Percentiles rank a stretch among this genome's conserved stretches.
Evolutionary conservation across 192 early-diverging fungal genomes (phyloP).

Genomic region (Rhizoclosmatium sp.): DNA sequence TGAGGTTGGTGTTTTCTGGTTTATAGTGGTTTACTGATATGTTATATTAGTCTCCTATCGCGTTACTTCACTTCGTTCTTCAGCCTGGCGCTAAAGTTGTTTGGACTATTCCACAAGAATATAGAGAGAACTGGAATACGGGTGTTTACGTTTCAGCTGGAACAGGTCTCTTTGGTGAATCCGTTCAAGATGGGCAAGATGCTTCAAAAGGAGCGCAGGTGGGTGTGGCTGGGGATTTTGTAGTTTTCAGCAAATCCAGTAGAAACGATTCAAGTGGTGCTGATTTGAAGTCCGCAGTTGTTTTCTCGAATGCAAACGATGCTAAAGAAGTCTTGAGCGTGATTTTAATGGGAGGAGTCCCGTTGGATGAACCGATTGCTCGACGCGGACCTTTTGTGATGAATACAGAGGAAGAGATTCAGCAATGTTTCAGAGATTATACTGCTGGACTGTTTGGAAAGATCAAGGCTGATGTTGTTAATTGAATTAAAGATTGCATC

Average conservation of each 20-base stretch:
- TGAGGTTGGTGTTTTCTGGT: conserved; percentile 24
- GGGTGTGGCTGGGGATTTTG: conserved; percentile 9
- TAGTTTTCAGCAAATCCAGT: not conserved
- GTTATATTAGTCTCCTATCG: conserved; percentile 47
- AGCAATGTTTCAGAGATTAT: conserved; percentile 64
- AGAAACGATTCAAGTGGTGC: not conserved
- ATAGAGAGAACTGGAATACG: conserved; percentile 18
- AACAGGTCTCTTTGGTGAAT: conserved; percentile 11
- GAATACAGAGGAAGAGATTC: conserved; percentile 68
- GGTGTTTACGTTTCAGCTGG: conserved; percentile 10
- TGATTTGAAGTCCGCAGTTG: not conserved
- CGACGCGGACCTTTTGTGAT: conserved; percentile 74
- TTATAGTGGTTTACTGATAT: not conserved
- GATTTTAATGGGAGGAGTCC: conserved; percentile 56
- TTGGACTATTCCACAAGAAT: conserved; percentile 11
- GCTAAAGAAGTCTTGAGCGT: conserved; percentile 34
- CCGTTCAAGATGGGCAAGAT: conserved; percentile 43
- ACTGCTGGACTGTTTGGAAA: conserved; percentile 64
- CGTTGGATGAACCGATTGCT: conserved; percentile 62
- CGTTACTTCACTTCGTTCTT: conserved; percentile 18
- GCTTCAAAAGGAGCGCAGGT: not conserved
- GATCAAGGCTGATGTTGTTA: conserved; percentile 14
- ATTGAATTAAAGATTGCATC: not conserved
- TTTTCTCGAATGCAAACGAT: conserved; percentile 37
- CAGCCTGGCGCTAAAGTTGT: conserved; percentile 28